phyloP scores from a whole-genome alignment of 805 yeast genomes.

The Hemisphaericaspora nanyangensis region DNA sequence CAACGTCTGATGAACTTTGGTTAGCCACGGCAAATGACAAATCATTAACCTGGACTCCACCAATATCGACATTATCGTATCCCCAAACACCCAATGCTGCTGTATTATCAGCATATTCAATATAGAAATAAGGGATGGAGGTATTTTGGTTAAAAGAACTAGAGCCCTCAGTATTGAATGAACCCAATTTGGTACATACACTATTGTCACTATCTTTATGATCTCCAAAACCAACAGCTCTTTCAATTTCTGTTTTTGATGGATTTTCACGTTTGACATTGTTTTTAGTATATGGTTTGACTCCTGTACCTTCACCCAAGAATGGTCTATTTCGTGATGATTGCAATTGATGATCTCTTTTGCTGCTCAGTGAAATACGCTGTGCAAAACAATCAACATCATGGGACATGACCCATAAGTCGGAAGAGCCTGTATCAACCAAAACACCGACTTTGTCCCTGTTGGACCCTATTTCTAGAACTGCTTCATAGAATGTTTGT shows the following conservation, averaged over 20 bases:
- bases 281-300: too few relatives aligned
- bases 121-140: conserved; percentile 36
- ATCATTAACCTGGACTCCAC: conserved; percentile 43
- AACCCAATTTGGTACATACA: conserved; percentile 45
- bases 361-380: neutral
- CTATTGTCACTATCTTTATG: conserved; percentile 16
- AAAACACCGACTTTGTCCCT: conserved; percentile 25
- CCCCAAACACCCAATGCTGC: conserved; percentile 56
- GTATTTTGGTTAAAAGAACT: conserved; percentile 35
- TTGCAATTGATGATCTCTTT: neutral
- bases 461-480: conserved; percentile 26
- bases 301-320: neutral
- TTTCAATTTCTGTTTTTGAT: neutral
- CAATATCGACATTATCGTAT: conserved; percentile 53
- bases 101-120: conserved; percentile 47
- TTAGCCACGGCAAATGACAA: conserved; percentile 75
- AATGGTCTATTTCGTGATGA: neutral
- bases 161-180: conserved; percentile 42
- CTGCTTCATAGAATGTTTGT: conserved; percentile 26
- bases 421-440: conserved; percentile 42
- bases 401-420: conserved; percentile 38
- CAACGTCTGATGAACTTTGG: conserved; percentile 56
- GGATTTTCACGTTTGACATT: neutral
- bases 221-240: conserved; percentile 2
- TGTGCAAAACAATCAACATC: conserved; percentile 20